These are phyloP conservation scores for Kockiozyma suomiensis DNA, from an alignment of 805 yeast genomes.

Conservation along the genomic window DNA sequence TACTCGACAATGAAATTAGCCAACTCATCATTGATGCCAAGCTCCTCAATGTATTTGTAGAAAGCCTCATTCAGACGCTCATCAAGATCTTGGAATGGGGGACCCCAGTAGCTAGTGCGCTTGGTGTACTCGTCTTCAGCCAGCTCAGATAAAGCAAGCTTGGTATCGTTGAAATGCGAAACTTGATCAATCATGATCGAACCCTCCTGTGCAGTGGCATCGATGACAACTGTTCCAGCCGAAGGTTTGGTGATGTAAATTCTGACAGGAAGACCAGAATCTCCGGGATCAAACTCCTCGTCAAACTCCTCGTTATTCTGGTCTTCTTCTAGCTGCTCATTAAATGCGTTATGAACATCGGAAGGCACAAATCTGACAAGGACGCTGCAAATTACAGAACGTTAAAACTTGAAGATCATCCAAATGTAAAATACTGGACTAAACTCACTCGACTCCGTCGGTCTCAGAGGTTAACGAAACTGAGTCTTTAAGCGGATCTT, in stretches of 20 bases:
- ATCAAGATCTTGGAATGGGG: constrained; percentile 28
- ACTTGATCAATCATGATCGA: constrained; percentile 17
- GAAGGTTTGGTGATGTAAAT: constrained; percentile 21
- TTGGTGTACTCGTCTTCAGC: constrained; percentile 8
- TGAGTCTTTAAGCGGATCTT: constrained; percentile 4
- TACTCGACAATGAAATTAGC: constrained; percentile 19
- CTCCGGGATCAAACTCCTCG: constrained; percentile 6
- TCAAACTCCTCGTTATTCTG: constrained; percentile 16
- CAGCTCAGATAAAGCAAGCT: constrained; percentile 12
- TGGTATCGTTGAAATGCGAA: constrained; percentile 16
- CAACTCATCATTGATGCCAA: constrained; percentile 19
- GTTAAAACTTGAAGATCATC: not conserved
- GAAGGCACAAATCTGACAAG: constrained; percentile 21
- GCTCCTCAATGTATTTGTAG: constrained; percentile 16
- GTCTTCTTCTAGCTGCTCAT: not conserved
- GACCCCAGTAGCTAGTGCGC: constrained; percentile 29
- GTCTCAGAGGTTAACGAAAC: not conserved
- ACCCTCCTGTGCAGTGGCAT: constrained; percentile 5
- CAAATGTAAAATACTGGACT: too few relatives aligned
- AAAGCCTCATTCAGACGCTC: constrained; percentile 20
- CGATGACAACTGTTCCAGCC: constrained; percentile 23
- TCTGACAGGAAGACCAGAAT: constrained; percentile 17
- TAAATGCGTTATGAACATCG: constrained; percentile 15
- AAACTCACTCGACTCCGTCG: not conserved
- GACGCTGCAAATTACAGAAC: not conserved